Evolutionary conservation across 148 eudicot species (phyloP), one percentile per base, ranked within the genome.

Genomic region (Rhododendron ovatum): DNA sequence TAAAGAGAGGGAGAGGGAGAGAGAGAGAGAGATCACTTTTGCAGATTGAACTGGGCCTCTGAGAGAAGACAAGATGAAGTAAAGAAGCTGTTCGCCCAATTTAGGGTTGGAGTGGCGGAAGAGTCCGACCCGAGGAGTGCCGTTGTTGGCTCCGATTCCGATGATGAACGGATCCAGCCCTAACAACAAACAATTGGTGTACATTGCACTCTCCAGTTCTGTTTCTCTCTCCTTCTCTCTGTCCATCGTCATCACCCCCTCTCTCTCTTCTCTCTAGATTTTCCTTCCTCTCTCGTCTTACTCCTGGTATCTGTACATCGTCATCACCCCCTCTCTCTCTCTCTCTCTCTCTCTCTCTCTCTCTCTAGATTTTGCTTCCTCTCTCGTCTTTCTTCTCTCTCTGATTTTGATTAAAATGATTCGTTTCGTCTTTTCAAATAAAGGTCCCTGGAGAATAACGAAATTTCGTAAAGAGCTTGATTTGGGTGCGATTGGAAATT

Each of bases 31-130:
- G 20, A 35, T 37, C 81, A 92, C 99, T 90, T 97, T 97, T 30
- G 99, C 92, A 43, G 98, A 96, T 87, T 96, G 99, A 86, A 81
- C 85, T 10, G 98, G 98, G 26, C 99, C 99, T 20, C 98, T 83
- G 2, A 97, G 96, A 63, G 98, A 95, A 13, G 99, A 94, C 7
- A 97, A 88, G 43, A 97, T 90, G 90, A 97, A 97, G 93, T 93
- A 94, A 45, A 97, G 93, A 84, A 97, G 98, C 88, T 95, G 99
- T 86, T 97, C 98, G 83, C 99, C 99, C 86, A 97, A 92, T 91
- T 95, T 97, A 89, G 99, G 98, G 93, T 97, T 97, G 14, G 99
- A 97, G 86, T 97, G 99, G 8, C 98, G 99, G 82, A 97, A 97
- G 28, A 93, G 91, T 0, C 99, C 99, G 67, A 95, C 98, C 26